Evolutionary conservation across 257 asterid genomes (phyloP), one percentile per base, ranked within the genome.

Genomic region (Plectranthus barbatus): DNA sequence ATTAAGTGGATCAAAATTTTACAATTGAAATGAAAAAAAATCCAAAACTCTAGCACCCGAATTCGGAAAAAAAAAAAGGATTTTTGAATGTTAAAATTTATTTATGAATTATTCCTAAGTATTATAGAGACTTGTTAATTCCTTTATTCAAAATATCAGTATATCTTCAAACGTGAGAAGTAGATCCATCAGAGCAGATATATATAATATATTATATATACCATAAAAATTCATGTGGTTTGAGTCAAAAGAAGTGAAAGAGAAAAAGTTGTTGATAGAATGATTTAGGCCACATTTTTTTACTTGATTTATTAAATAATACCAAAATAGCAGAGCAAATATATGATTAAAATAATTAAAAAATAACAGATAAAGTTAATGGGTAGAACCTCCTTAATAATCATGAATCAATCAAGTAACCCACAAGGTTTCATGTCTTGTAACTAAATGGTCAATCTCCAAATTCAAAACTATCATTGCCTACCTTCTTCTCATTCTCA

Each of bases 161-260:
- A 21, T 14, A 15, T 26, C 19, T 6, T 17, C 11, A 7, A 55
- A 37, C 39, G 12, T 7, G 26, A 17, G 7, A 17, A 46, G 8
- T 8, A 46, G 12, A 46, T 26, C 52, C 7, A 46, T 17, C 13
- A 46, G 13, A 45, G 8, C 17, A 46, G 7, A 47, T 47, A 9
- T 14, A 44, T n/a, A n/a, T n/a, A n/a, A n/a, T n/a, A n/a, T n/a
- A n/a, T n/a, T n/a, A n/a, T n/a, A n/a, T 37, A 17, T 46, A 46
- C 11, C 52, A 20, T 7, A 54, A 33, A n/a, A 11, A 12, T n/a
- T 56, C 31, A 17, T 17, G 14, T 44, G 62, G 60, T 72, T 71
- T 34, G 60, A 71, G 86, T 83, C 86, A 83, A 83, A 79, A 72
- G 68, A 65, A 68, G 68, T 56, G 55, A n/a, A 60, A 69, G 61